Base-by-base conservation (phyloP, 768 basidiomycete species). In the Myochromella boudieri region DNA sequence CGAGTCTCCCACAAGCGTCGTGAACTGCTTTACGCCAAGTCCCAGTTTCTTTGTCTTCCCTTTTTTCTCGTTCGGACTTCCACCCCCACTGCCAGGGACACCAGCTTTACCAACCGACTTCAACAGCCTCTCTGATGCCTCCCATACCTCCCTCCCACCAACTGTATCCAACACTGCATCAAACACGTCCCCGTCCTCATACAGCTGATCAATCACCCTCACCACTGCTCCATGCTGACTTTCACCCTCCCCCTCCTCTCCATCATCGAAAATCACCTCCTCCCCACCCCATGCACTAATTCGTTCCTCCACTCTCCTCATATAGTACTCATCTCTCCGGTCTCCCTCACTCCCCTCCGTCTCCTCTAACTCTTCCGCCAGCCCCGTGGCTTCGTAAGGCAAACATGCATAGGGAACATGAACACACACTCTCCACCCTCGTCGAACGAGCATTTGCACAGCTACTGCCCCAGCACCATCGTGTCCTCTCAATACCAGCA, bases 121-220 rank as follows among this genome's bases (percentile, higher is more conserved):
- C 64, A 91, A 69, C 27, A 95, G 69, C 43, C 75, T 62, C 54
- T 81, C 80, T 2, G 84, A 78, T 3, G 82, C 85, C 53, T 89
- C 85, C 78, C 91, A 90, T 27, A 94, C 75, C 29, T 78, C 81
- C 58, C 78, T 77, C 12, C 93, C 91, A 3, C 93, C 93, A 14
- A 91, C 67, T 1, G 87, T 87, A 62, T 95, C 94, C 51, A 95
- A 63, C 2, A 97, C 77, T 17, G 82, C 86, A 60, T 95, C 91
- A 62, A 94, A 87, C 26, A 69, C 65, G 49, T 80, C 77, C 18
- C 78, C 79, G 38, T 81, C 81, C 37, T 66, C 71, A 20, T 67
- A 65, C 15, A 83, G 57, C 44, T 74, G 65, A 44, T 76, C 76
- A 25, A 86, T 65, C 25, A 85, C 77, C 39, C 77, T 61, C 10